Base-by-base conservation (phyloP, 2,329 filamentous ascomycete genomes). In the Aspergillus uvarum region DNA sequence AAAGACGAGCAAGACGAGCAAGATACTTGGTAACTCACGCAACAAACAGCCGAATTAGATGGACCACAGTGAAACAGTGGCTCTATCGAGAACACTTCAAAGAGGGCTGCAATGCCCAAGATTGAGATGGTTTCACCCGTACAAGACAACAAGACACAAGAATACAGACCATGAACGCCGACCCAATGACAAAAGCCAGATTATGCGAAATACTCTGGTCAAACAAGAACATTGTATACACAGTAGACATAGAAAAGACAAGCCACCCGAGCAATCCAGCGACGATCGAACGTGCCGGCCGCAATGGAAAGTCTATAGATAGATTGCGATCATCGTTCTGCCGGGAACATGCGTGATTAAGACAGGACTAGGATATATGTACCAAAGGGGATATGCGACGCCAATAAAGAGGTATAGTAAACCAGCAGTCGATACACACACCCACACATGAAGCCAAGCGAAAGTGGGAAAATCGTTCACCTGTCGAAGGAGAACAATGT, bases 371-470 rank as follows among this genome's bases (percentile, higher is more conserved):
- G 21, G 16, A 47, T 11, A 54, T 35, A 55, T 47, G 48, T 56
- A 50, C 50, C 47, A 55, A 47, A 53, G 26, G 62, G 59, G 65
- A 59, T 67, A 66, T 65, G 65, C 62, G 62, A 63, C 54, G 61
- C 63, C 59, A 62, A 61, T 61, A 26, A 47, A 52, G 29, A 51
- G 47, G 38, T 44, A 44, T 16, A 51, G 38, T 22, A 29, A 50
- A 47, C 47, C 19, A 54, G 54, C 57, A 55, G 24, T 32, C 21
- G 47, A 47, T 48, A 57, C 58, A 26, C 51, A 47, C 51, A 53
- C 49, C 24, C n/a, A 31, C 26, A 32, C 22, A 52, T n/a, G 47
- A 51, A 53, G 21, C 29, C 24, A 47, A 48, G 26, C 16, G 24
- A 26, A 26, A 42, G 26, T 29, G 26, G 22, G 22, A 21, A 47